Evolutionary conservation across 2,329 filamentous ascomycete species (phyloP).

Genomic region (Colletotrichum camelliae): DNA sequence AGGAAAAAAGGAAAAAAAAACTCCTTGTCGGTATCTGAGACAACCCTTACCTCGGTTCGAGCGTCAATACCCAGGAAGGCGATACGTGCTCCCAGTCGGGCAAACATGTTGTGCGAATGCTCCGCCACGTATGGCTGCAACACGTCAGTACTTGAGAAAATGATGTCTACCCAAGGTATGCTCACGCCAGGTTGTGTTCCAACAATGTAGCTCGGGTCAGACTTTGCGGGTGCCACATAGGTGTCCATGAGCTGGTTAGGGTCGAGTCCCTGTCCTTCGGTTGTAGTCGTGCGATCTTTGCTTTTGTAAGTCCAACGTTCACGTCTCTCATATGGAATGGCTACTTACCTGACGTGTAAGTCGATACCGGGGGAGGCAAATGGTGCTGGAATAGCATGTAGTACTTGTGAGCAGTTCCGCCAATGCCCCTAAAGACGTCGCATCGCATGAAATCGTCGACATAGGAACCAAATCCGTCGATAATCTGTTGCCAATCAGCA

Average conservation of each 20-base stretch:
- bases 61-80: slow-evolving; percentile 91
- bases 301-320: slow-evolving; percentile 27
- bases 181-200: slow-evolving; percentile 76
- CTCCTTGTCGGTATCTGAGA: not conserved
- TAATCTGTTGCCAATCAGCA: slow-evolving; percentile 62
- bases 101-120: slow-evolving; percentile 84
- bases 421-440: slow-evolving; percentile 89
- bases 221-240: slow-evolving; percentile 65
- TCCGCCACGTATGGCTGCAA: slow-evolving; percentile 87
- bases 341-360: slow-evolving; percentile 76
- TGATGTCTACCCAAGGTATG: slow-evolving; percentile 63
- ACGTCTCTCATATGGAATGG: slow-evolving; percentile 15
- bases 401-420: slow-evolving; percentile 94
- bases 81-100: slow-evolving; percentile 81
- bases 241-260: slow-evolving; percentile 75
- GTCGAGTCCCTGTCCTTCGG: slow-evolving; percentile 59
- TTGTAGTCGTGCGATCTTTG: slow-evolving; percentile 24
- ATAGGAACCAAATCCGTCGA: slow-evolving; percentile 93
- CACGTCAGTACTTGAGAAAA: slow-evolving; percentile 38
- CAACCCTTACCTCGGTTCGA: slow-evolving; percentile 73
- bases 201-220: slow-evolving; percentile 78
- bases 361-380: slow-evolving; percentile 81
- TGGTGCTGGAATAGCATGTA: slow-evolving; percentile 99
- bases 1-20: not conserved
- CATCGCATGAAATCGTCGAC: slow-evolving; percentile 93